These are phyloP conservation scores for Alternaria hordeiaustralica DNA, from an alignment of 2,329 filamentous ascomycete genomes.

Conservation along the genomic window DNA sequence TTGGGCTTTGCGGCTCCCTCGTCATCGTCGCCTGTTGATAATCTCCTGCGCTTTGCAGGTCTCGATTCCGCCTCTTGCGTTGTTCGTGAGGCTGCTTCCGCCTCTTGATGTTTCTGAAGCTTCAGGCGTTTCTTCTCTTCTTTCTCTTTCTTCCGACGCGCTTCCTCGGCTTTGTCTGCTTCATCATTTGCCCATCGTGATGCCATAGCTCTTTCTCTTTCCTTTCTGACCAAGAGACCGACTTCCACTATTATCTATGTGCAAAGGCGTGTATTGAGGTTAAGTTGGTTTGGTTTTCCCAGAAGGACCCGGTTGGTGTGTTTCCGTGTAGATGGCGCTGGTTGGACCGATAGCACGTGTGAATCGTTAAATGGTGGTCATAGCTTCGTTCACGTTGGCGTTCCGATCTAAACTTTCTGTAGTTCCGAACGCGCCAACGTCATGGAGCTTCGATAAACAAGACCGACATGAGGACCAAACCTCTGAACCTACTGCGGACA, in stretches of 20 bases:
- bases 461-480: conserved; percentile 38
- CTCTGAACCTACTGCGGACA: conserved; percentile 34
- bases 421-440: conserved; percentile 33
- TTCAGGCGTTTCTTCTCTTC: conserved; percentile 88
- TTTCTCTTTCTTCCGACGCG: conserved; percentile 78
- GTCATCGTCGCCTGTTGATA: conserved; percentile 57
- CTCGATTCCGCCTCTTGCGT: conserved; percentile 36
- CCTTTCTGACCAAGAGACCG: not conserved
- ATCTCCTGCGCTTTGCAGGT: conserved; percentile 66
- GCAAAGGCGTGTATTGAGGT: not conserved
- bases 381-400: conserved; percentile 40
- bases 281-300: not conserved
- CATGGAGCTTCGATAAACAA: conserved; percentile 39
- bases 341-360: conserved; percentile 1
- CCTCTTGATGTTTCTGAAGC: conserved; percentile 77
- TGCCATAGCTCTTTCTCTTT: conserved; percentile 51
- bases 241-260: not conserved
- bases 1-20: conserved; percentile 27
- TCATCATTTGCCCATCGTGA: conserved; percentile 90
- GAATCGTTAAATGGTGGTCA: conserved; percentile 30
- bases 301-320: not conserved
- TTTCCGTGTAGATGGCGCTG: not conserved
- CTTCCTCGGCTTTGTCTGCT: conserved; percentile 77
- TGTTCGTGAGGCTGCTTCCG: conserved; percentile 58
- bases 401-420: conserved; percentile 37